Percentiles rank a stretch among this genome's conserved stretches.
These are phyloP conservation scores for Echium plantagineum DNA, from an alignment of 257 asterid genomes.

Conservation along the genomic window DNA sequence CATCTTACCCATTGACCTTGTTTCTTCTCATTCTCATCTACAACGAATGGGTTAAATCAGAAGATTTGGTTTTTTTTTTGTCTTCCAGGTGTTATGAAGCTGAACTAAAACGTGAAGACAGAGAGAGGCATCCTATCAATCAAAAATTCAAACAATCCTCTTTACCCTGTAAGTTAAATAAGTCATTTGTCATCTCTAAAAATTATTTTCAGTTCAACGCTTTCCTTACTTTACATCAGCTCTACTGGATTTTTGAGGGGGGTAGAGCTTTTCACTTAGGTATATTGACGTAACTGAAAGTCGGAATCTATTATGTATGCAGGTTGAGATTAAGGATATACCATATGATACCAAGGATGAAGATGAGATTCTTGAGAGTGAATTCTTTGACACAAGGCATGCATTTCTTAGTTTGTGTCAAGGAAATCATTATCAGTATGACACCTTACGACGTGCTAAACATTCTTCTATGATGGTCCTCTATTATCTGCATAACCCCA, in stretches of 20 bases:
- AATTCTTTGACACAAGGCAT: constrained; percentile 96
- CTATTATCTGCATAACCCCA: constrained; percentile 97
- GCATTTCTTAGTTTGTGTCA: constrained; percentile 95
- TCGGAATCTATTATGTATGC: constrained; percentile 13
- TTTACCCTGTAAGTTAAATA: constrained; percentile 54
- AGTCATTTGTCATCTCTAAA: neutral
- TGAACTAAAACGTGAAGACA: constrained; percentile 67
- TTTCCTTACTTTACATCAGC: neutral
- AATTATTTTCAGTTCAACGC: neutral
- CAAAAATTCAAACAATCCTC: constrained; percentile 73
- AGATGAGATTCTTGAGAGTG: constrained; percentile 89
- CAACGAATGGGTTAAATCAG: neutral
- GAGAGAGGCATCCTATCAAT: constrained; percentile 82
- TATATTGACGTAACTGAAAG: constrained; percentile 1
- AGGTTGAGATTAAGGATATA: constrained; percentile 62
- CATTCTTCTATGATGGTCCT: constrained; percentile 99
- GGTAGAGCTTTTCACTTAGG: neutral
- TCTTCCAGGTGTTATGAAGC: constrained; percentile 68
- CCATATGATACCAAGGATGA: constrained; percentile 74
- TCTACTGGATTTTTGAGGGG: neutral
- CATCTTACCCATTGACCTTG: neutral
- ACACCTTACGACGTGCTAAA: constrained; percentile 93
- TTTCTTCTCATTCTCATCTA: neutral
- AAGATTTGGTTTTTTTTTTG: neutral
- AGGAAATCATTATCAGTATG: constrained; percentile 96